Base-by-base conservation (phyloP, 805 yeast genomes). In the Wickerhamiella sergipiensis region DNA sequence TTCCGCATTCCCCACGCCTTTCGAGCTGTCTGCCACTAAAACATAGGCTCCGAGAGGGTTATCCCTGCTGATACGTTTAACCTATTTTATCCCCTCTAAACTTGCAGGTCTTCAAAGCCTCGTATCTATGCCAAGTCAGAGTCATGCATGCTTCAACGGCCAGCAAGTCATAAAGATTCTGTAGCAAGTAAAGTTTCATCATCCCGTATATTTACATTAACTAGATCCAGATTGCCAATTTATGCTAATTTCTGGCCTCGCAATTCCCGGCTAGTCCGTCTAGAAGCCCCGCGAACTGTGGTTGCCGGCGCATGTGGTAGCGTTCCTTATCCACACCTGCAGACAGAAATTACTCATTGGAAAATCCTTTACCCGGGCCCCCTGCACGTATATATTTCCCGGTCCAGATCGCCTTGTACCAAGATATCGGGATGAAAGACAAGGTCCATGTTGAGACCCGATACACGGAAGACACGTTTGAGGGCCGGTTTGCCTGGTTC, bases 401-500 rank as follows among this genome's bases (percentile, higher is more conserved):
- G 19, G 3, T 6, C 17, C 5, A 36, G 24, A 19, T 40, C 44
- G 23, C 15, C 10, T 5, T 6, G 23, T 3, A 23, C 31, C 19
- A 22, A 5, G 29, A 22, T 23, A 23, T 15, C 13, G 24, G n/a
- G 15, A 43, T 23, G 46, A 23, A 43, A n/a, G 46, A 43, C 15
- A 13, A 43, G 9, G 31, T 43, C 15, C 46, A 43, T 23, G 46
- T 43, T 4, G 46, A 43, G 36, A 43, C 46, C n/a, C 31, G 33
- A 12, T 43, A 43, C 19, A 23, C 29, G 17, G 46, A 43, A 6
- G 46, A 43, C 7, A 17, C 23, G 8, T 43, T 43, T 23, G 33
- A 43, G 46, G 46, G 58, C 24, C 48, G 53, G 8, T 49, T 56
- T 39, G 53, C 49, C 17, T 58, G 57, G 57, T 60, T 60, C 50